Percentiles rank a stretch among this genome's conserved stretches.
Evolutionary conservation across 1,284 basidiomycete genomes (phyloP).

Genomic region (Fistulinella cinereoalba): DNA sequence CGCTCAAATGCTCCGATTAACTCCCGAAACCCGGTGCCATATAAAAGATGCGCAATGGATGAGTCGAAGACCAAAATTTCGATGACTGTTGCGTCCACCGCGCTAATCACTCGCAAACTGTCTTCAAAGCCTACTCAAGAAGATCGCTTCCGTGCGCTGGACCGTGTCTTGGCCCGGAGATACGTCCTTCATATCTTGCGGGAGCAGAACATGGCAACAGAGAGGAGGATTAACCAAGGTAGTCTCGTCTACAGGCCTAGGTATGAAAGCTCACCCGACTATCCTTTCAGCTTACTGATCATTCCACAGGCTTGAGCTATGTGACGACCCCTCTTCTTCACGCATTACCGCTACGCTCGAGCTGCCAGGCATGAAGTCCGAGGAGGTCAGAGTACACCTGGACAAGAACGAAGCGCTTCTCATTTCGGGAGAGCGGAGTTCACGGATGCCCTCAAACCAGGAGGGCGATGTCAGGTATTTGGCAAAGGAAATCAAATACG

Average conservation of each 20-base stretch:
- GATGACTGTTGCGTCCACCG: conserved; percentile 26
- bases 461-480: conserved; percentile 14
- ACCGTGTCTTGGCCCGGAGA: conserved; percentile 33
- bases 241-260: conserved; percentile 34
- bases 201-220: conserved; percentile 23
- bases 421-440: conserved; percentile 27
- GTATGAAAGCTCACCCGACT: conserved; percentile 21
- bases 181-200: conserved; percentile 27
- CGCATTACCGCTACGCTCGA: conserved; percentile 31
- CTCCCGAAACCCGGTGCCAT: too few species aligned
- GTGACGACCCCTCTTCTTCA: conserved; percentile 30
- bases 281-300: conserved; percentile 12
- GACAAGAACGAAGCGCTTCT: conserved; percentile 24
- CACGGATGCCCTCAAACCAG: conserved; percentile 20
- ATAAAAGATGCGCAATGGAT: background rate
- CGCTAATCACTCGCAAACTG: conserved; percentile 26
- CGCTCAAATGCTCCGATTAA: background rate
- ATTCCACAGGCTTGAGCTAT: conserved; percentile 29
- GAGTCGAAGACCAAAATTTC: conserved; percentile 1
- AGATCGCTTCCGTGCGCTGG: conserved; percentile 33
- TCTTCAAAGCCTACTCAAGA: conserved; percentile 20
- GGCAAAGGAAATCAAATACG: conserved; percentile 33
- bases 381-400: conserved; percentile 31
- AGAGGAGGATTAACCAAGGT: conserved; percentile 27
- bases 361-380: conserved; percentile 32